Base-by-base conservation (phyloP, 148 eudicot species). In the Rhododendron simsii region DNA sequence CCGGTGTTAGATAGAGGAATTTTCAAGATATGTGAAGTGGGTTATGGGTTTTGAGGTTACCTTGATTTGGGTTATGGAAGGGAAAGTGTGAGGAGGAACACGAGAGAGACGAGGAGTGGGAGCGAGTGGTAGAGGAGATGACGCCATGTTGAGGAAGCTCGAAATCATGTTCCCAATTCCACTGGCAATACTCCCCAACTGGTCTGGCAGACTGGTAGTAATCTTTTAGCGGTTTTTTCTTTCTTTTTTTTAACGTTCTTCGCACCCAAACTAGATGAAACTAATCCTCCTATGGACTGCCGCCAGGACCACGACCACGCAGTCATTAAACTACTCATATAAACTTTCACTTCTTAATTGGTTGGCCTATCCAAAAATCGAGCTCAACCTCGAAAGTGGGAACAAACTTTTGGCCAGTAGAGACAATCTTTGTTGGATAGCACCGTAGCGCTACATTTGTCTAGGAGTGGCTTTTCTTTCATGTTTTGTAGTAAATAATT, bases 41-140 rank as follows among this genome's bases (percentile, higher is more conserved):
- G 79, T 21, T 35, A 21, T n/a, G 35, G 55, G 15, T 65, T 63
- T 83, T 41, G 57, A 73, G 50, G 48, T 30, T 65, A 86, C 81
- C 74, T 91, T 91, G 86, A 77, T 50, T 47, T 89, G 87, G 83
- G 87, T 30, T 51, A 81, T 20, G 61, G 87, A 73, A 67, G 86
- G 83, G 69, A 59, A 20, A 18, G 80, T 81, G 82, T 30, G 45
- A 76, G 75, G 45, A 76, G 80, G 59, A 81, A 69, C 55, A 44
- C 59, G 7, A 65, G 69, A 26, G 50, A 77, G 83, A 81, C 12
- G 69, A 26, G 83, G 59, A 63, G 77, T 57, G 28, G 80, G 84
- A 57, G 35, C 39, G 11, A 85, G 37, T 18, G 69, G 78, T 2
- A 78, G 67, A 30, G 89, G 85, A 80, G 90, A 88, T 63, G 88